Percentiles rank a stretch among this genome's conserved stretches.
Evolutionary conservation across 331 rosid genomes (phyloP).

Genomic region (Cucumis variabilis): DNA sequence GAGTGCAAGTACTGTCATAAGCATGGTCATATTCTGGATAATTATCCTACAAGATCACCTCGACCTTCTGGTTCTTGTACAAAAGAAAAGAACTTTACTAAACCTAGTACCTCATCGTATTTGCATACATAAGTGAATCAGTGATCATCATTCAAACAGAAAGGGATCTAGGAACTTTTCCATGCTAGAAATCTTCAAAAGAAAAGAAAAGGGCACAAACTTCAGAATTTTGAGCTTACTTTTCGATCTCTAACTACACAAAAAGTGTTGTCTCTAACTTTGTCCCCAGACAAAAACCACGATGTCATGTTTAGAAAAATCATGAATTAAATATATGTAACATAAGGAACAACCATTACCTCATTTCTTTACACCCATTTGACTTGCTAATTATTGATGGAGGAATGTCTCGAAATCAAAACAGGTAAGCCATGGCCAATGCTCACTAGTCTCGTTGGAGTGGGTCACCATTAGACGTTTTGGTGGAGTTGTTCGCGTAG

Average conservation of each 20-base stretch:
- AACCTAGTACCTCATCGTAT: too few relatives aligned
- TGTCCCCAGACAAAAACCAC: slow-evolving; percentile 52
- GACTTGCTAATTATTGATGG: slow-evolving; percentile 53
- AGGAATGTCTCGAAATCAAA: too few relatives aligned
- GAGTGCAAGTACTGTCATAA: too few relatives aligned
- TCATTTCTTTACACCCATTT: slow-evolving; percentile 65
- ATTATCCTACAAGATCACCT: too few relatives aligned
- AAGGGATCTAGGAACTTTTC: slow-evolving; percentile 3
- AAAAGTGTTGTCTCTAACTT: slow-evolving; percentile 56
- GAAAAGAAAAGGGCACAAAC: slow-evolving; percentile 12
- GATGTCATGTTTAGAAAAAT: slow-evolving; percentile 23
- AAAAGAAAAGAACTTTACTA: too few relatives aligned
- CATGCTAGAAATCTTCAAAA: not conserved
- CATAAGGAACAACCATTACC: slow-evolving; percentile 46
- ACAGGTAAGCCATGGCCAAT: too few relatives aligned
- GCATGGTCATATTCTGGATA: too few relatives aligned
- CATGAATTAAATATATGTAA: not conserved
- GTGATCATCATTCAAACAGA: not conserved
- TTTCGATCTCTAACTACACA: slow-evolving; percentile 61
- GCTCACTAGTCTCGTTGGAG: too few relatives aligned
- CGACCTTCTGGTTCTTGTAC: too few relatives aligned
- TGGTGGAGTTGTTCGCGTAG: too few relatives aligned
- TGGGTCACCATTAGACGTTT: too few relatives aligned
- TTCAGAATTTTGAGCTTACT: slow-evolving; percentile 54
- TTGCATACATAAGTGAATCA: not conserved